phyloP scores from a whole-genome alignment of 2,329 filamentous ascomycete species.

The Rhynchosporium graminicola region DNA sequence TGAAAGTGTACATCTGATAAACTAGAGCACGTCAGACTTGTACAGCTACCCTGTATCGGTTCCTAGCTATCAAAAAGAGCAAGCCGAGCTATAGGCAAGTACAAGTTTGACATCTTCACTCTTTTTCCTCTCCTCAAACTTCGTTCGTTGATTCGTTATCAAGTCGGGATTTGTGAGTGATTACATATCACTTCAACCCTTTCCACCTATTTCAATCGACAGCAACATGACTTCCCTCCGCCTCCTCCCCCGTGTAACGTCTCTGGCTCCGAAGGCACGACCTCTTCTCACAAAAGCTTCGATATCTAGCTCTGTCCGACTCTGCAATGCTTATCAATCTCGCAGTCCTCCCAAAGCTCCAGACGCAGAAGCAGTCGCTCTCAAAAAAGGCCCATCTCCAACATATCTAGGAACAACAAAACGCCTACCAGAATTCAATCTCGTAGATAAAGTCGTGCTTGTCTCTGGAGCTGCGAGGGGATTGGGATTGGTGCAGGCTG shows the following conservation, averaged over 20 bases:
- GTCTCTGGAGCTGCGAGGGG: constrained; percentile 73
- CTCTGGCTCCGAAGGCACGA: background rate
- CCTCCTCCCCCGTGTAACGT: background rate
- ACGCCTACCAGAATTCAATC: constrained; percentile 59
- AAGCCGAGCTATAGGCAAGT: constrained; percentile 7
- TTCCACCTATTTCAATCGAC: background rate
- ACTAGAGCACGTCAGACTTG: background rate
- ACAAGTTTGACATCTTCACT: background rate
- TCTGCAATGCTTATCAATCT: constrained; percentile 9
- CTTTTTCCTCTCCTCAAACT: background rate
- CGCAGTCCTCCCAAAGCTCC: constrained; percentile 24
- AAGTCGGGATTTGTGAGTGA: background rate
- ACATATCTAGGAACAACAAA: constrained; percentile 34
- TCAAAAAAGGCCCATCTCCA: constrained; percentile 18
- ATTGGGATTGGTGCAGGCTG: constrained; percentile 71
- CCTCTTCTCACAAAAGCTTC: background rate
- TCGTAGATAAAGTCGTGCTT: constrained; percentile 66
- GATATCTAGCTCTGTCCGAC: constrained; percentile 18
- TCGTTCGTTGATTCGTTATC: background rate
- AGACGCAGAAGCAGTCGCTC: constrained; percentile 22
- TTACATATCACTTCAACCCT: background rate
- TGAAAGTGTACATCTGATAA: background rate
- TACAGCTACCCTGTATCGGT: background rate
- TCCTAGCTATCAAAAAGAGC: background rate
- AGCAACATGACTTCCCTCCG: background rate